phyloP scores from a whole-genome alignment of 768 basidiomycete species.

The Gelatoporia subvermispora region DNA sequence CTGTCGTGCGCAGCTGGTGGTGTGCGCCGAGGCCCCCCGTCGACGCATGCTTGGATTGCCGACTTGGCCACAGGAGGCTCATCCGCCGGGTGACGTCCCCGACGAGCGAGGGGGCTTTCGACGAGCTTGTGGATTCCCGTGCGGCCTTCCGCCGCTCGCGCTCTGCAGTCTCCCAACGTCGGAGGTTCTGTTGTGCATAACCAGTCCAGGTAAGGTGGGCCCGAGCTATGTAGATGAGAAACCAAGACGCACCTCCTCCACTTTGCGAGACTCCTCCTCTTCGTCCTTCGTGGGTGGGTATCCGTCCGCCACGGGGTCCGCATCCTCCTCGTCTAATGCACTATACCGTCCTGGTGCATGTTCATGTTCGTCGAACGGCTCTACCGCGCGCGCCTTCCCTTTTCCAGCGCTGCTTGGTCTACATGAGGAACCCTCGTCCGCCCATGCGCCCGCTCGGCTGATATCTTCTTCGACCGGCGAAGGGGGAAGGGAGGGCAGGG shows the following conservation, averaged over 20 bases:
- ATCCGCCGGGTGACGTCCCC: conserved; percentile 55
- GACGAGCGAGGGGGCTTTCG: conserved; percentile 42
- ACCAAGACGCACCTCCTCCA: conserved; percentile 57
- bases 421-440: conserved; percentile 26
- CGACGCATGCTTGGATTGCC: conserved; percentile 30
- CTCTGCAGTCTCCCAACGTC: conserved; percentile 75
- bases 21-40: conserved; percentile 37
- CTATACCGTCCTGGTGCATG: conserved; percentile 1
- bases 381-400: conserved; percentile 18
- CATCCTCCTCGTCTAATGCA: conserved; percentile 16
- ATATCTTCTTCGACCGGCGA: conserved; percentile 46
- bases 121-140: conserved; percentile 44
- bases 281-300: conserved; percentile 72
- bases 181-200: conserved; percentile 51
- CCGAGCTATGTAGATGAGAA: background rate
- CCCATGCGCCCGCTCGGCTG: conserved; percentile 29
- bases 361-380: conserved; percentile 17
- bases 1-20: conserved; percentile 43
- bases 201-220: background rate
- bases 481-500: conserved; percentile 32
- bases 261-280: conserved; percentile 58
- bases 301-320: conserved; percentile 21
- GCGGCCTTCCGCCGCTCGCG: conserved; percentile 69
- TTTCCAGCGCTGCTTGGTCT: conserved; percentile 29
- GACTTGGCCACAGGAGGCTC: conserved; percentile 49